A percentile compares a stretch with the other conserved stretches of the same genome.
These are phyloP conservation scores for Metschnikowia reukaufii DNA, from an alignment of 805 yeast species.

Conservation along the genomic window DNA sequence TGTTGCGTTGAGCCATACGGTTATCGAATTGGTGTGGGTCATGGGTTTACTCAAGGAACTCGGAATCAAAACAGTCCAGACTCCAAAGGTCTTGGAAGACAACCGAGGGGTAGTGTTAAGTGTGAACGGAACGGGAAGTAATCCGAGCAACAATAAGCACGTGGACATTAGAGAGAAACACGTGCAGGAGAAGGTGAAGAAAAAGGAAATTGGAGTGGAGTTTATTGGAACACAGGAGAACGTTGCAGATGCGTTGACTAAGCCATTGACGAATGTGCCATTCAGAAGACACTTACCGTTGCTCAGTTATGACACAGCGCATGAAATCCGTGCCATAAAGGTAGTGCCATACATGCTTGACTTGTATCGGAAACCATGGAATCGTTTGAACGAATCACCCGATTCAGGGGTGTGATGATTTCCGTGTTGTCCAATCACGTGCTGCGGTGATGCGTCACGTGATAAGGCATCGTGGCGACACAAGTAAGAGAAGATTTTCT, in stretches of 20 bases:
- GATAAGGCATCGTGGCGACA: too few relatives aligned
- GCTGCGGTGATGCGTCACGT: too few relatives aligned
- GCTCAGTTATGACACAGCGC: neutral
- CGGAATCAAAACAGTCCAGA: slow-evolving; percentile 1
- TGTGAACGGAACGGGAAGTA: slow-evolving; percentile 8
- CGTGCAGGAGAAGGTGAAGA: slow-evolving; percentile 1
- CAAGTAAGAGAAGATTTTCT: too few relatives aligned
- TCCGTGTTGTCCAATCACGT: too few relatives aligned
- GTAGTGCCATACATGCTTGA: neutral
- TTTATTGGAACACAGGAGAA: slow-evolving; percentile 1
- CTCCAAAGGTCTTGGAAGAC: slow-evolving; percentile 5
- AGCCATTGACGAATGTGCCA: neutral
- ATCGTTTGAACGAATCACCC: too few relatives aligned
- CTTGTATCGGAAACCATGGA: too few relatives aligned
- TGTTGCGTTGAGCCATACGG: slow-evolving; percentile 4
- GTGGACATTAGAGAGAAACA: slow-evolving; percentile 4
- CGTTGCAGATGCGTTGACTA: slow-evolving; percentile 5
- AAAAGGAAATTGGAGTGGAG: neutral
- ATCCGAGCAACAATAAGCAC: slow-evolving; percentile 2
- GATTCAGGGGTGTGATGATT: too few relatives aligned
- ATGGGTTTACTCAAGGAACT: neutral
- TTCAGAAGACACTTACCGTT: slow-evolving; percentile 2
- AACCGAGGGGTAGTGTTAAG: slow-evolving; percentile 8
- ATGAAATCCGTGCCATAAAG: neutral
- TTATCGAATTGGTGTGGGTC: neutral